These are phyloP conservation scores for Zasmidium angulare DNA, from an alignment of 2,329 filamentous ascomycete genomes.

Conservation along the genomic window DNA sequence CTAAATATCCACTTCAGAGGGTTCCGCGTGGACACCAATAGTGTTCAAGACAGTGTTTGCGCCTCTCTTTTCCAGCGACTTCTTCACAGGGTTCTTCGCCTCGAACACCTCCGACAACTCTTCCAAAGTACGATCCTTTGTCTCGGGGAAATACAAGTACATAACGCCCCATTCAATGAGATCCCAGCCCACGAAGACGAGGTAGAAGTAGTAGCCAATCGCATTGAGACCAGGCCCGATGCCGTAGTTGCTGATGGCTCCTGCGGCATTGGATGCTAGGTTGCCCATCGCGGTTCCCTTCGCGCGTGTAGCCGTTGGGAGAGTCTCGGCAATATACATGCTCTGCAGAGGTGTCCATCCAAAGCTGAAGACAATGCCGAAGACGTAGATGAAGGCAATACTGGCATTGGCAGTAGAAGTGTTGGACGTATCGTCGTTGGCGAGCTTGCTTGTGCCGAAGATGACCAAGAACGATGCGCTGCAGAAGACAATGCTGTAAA, in stretches of 20 bases:
- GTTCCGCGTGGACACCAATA: conserved; percentile 3
- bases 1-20: not conserved
- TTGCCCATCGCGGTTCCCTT: conserved; percentile 25
- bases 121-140: conserved; percentile 40
- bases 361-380: conserved; percentile 40
- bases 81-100: conserved; percentile 39
- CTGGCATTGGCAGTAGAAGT: conserved; percentile 30
- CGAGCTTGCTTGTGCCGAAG: conserved; percentile 31
- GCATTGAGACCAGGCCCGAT: conserved; percentile 8
- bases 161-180: conserved; percentile 7
- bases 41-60: conserved; percentile 4
- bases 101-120: conserved; percentile 45
- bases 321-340: conserved; percentile 38
- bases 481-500: conserved; percentile 35
- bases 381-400: conserved; percentile 40
- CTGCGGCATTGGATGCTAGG: conserved; percentile 6
- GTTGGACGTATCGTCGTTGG: conserved; percentile 27
- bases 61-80: conserved; percentile 7
- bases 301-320: conserved; percentile 38
- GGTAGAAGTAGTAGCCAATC: conserved; percentile 9
- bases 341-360: conserved; percentile 41
- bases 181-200: conserved; percentile 10
- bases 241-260: conserved; percentile 7
- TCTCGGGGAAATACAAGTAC: conserved; percentile 12
- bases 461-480: conserved; percentile 38